phyloP scores from a whole-genome alignment of 2,329 filamentous ascomycete genomes.

The Aphanocladium album region DNA sequence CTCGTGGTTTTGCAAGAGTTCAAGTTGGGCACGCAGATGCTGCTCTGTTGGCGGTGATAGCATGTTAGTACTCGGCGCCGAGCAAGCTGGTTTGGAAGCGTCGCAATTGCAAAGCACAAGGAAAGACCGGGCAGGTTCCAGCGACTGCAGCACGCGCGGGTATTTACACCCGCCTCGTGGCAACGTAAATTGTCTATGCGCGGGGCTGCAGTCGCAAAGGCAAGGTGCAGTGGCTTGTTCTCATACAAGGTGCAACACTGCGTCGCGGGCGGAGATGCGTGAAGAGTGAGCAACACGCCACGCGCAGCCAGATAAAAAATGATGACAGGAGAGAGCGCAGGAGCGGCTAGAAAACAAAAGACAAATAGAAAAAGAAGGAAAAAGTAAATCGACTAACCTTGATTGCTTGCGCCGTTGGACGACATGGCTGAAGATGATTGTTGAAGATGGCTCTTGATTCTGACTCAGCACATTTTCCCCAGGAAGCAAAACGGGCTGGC shows the following conservation, averaged over 20 bases:
- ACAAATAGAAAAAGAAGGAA: not conserved
- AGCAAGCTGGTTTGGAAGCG: not conserved
- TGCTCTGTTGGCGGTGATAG: conserved; percentile 29
- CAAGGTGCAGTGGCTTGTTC: not conserved
- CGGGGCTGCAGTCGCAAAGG: not conserved
- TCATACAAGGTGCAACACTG: not conserved
- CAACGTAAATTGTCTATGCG: not conserved
- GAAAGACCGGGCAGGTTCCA: not conserved
- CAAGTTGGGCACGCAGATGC: conserved; percentile 39
- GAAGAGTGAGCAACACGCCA: not conserved
- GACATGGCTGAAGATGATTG: conserved; percentile 29
- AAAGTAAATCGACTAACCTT: conserved; percentile 26
- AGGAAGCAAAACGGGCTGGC: not conserved
- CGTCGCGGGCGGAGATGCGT: not conserved
- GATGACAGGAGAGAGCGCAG: conserved; percentile 1
- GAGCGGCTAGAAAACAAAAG: conserved; percentile 1
- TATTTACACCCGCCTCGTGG: not conserved
- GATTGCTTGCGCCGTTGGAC: conserved; percentile 28
- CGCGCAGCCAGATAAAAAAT: not conserved
- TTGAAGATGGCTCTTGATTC: conserved; percentile 21
- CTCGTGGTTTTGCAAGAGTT: conserved; percentile 39
- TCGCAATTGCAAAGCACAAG: not conserved
- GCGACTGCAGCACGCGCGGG: too few species aligned
- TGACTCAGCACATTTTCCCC: conserved; percentile 28
- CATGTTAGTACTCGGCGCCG: conserved; percentile 9